phyloP scores from a whole-genome alignment of 208 protist genomes.

The Crithidia mellificae region DNA sequence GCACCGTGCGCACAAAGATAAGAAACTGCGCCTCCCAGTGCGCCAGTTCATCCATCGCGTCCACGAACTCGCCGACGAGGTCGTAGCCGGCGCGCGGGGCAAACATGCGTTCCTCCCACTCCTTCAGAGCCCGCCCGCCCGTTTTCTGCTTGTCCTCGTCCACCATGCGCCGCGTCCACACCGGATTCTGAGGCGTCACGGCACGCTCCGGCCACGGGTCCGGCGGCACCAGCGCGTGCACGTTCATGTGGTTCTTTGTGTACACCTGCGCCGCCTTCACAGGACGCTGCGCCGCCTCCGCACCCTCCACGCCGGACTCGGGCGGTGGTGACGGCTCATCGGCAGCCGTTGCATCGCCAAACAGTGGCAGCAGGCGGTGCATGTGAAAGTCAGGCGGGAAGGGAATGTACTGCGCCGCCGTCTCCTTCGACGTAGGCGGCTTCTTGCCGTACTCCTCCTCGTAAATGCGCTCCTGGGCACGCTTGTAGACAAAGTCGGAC shows the following conservation, averaged over 20 bases:
- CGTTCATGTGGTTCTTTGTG: conserved; percentile 41
- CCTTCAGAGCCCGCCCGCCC: conserved; percentile 41
- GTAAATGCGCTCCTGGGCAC: conserved; percentile 82
- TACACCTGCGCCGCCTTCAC: conserved; percentile 2
- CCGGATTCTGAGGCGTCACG: conserved; percentile 75
- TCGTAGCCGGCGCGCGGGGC: conserved; percentile 60
- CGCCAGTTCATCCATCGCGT: conserved; percentile 80
- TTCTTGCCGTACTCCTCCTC: conserved; percentile 83
- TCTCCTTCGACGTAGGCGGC: conserved; percentile 65
- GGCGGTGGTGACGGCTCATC: not conserved
- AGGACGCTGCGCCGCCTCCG: not conserved
- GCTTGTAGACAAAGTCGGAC: conserved; percentile 85
- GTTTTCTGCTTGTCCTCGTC: conserved; percentile 49
- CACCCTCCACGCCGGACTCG: not conserved
- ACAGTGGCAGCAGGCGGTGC: conserved; percentile 62
- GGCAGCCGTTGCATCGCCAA: not conserved
- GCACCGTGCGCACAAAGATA: conserved; percentile 59
- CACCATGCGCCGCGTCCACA: conserved; percentile 56
- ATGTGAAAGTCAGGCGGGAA: conserved; percentile 75
- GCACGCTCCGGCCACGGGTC: conserved; percentile 83
- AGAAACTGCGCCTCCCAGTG: conserved; percentile 75
- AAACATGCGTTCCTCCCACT: conserved; percentile 61
- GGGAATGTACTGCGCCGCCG: conserved; percentile 66
- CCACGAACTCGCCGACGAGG: conserved; percentile 63
- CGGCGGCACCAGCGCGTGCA: conserved; percentile 33